Percentiles rank a stretch among this genome's conserved stretches.
phyloP scores from a whole-genome alignment of 352 stramenopile genomes.

The Phytophthora europaea region DNA sequence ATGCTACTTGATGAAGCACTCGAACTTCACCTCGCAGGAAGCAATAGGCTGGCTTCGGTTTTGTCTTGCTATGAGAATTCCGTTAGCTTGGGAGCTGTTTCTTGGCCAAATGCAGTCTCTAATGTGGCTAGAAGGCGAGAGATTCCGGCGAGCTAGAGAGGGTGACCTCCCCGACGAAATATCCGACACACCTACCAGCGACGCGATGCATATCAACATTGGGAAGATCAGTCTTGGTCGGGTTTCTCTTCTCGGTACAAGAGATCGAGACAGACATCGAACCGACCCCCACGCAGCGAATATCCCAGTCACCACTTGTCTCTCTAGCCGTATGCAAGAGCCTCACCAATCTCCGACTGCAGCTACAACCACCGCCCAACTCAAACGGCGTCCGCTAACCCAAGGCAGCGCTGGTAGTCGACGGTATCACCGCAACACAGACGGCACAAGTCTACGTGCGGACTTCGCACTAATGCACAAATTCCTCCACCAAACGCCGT shows the following conservation, averaged over 20 bases:
- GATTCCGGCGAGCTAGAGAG: constrained; percentile 39
- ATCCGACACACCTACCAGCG: constrained; percentile 6
- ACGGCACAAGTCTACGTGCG: constrained; percentile 33
- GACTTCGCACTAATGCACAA: constrained; percentile 80
- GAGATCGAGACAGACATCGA: constrained; percentile 33
- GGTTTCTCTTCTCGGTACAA: constrained; percentile 66
- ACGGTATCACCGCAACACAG: constrained; percentile 43
- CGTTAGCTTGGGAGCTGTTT: constrained; percentile 89
- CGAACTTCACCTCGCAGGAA: constrained; percentile 94
- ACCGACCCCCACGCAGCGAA: constrained; percentile 9
- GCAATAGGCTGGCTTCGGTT: constrained; percentile 97
- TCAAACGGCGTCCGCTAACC: constrained; percentile 57
- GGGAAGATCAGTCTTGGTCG: constrained; percentile 69
- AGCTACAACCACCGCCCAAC: constrained; percentile 32
- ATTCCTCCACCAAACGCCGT: constrained; percentile 68
- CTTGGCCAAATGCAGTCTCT: constrained; percentile 88
- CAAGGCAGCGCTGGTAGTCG: constrained; percentile 50
- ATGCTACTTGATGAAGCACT: constrained; percentile 99
- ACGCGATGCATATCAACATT: constrained; percentile 63
- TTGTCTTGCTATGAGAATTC: constrained; percentile 91
- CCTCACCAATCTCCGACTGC: constrained; percentile 28
- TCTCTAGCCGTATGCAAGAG: constrained; percentile 35
- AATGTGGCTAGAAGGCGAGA: constrained; percentile 76
- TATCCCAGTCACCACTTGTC: constrained; percentile 19
- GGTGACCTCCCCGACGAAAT: constrained; percentile 15